These are phyloP conservation scores for Aspergillus diversus DNA, from an alignment of 495 filamentous ascomycete species.

Conservation along the genomic window DNA sequence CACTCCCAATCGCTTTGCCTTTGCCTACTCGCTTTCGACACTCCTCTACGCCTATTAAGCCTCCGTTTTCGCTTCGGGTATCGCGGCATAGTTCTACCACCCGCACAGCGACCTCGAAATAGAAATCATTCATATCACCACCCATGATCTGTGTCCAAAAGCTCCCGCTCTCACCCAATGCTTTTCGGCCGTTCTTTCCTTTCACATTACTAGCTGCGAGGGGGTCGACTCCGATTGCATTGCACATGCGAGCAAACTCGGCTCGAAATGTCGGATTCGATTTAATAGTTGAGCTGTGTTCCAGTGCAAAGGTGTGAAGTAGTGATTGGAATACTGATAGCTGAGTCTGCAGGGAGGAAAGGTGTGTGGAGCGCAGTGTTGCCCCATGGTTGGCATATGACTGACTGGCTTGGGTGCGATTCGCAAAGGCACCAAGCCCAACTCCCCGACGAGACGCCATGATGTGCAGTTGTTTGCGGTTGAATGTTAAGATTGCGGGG, in stretches of 20 bases:
- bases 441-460: slow-evolving; percentile 68
- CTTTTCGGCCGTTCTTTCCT: slow-evolving; percentile 49
- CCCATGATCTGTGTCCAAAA: slow-evolving; percentile 95
- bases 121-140: slow-evolving; percentile 93
- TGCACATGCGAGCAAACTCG: slow-evolving; percentile 98
- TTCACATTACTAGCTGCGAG: slow-evolving; percentile 72
- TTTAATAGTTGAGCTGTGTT: slow-evolving; percentile 91
- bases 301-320: slow-evolving; percentile 90
- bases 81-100: slow-evolving; percentile 92
- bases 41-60: slow-evolving; percentile 83
- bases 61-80: slow-evolving; percentile 89
- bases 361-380: slow-evolving; percentile 77
- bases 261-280: slow-evolving; percentile 93
- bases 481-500: slow-evolving; percentile 13
- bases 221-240: slow-evolving; percentile 94
- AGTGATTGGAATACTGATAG: slow-evolving; percentile 93
- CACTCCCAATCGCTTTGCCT: slow-evolving; percentile 69
- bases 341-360: slow-evolving; percentile 82
- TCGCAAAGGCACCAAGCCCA: slow-evolving; percentile 89
- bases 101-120: slow-evolving; percentile 91
- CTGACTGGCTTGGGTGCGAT: slow-evolving; percentile 74
- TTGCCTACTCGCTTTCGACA: slow-evolving; percentile 72
- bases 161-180: slow-evolving; percentile 56
- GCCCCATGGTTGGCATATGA: slow-evolving; percentile 89
- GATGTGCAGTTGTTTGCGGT: slow-evolving; percentile 12